Percentiles rank a stretch among this genome's conserved stretches.
These are phyloP conservation scores for Gelatoporia subvermispora DNA, from an alignment of 768 basidiomycete genomes.

Conservation along the genomic window DNA sequence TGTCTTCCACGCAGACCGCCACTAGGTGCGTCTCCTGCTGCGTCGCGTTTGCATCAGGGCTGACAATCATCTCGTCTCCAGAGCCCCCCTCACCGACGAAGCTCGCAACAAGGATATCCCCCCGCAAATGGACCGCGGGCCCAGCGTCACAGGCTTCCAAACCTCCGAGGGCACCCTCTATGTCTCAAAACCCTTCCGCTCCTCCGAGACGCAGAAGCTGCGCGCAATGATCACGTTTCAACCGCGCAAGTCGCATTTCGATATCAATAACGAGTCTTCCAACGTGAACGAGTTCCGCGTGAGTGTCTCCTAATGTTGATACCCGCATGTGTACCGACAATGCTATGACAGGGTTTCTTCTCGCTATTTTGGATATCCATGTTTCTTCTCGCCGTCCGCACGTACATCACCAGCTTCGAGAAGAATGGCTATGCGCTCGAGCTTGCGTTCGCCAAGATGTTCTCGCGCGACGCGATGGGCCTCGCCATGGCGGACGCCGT, in stretches of 20 bases:
- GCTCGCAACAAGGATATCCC: neutral
- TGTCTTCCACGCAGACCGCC: neutral
- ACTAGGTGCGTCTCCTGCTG: no score
- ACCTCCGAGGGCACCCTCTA: conserved; percentile 64
- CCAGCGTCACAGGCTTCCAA: conserved; percentile 4
- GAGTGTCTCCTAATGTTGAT: conserved; percentile 16
- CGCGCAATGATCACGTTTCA: conserved; percentile 83
- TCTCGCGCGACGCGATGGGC: conserved; percentile 78
- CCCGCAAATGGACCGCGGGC: neutral
- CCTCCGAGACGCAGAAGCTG: conserved; percentile 68
- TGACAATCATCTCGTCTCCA: no score
- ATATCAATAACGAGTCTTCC: conserved; percentile 70
- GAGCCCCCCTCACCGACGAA: no score
- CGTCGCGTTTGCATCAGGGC: no score
- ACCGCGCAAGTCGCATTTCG: conserved; percentile 82
- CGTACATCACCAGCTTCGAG: conserved; percentile 74
- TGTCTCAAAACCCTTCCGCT: conserved; percentile 72
- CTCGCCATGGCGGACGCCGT: conserved; percentile 82
- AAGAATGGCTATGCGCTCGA: conserved; percentile 74
- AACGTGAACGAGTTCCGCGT: conserved; percentile 84
- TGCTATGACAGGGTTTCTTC: conserved; percentile 75
- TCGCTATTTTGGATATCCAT: conserved; percentile 91
- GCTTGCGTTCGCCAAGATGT: conserved; percentile 76
- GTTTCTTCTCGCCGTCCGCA: conserved; percentile 75
- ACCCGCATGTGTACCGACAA: conserved; percentile 3